These are phyloP conservation scores for Tricladium varicosporioides DNA, from an alignment of 2,329 filamentous ascomycete genomes.

Conservation along the genomic window DNA sequence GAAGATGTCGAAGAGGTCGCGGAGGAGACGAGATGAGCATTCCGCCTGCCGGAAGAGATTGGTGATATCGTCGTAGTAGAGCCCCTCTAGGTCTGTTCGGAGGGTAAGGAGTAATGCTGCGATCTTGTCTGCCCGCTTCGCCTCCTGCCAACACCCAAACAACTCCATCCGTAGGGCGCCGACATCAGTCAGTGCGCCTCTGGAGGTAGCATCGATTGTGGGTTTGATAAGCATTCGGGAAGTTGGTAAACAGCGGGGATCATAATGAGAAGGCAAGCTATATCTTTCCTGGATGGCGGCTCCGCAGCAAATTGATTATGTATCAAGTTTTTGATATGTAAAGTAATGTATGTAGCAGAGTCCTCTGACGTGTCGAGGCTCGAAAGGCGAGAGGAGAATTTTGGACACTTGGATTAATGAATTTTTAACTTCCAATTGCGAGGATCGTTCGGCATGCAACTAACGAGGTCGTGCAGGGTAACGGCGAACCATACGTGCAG, in stretches of 20 bases:
- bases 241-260: slow-evolving; percentile 9
- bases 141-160: slow-evolving; percentile 52
- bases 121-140: slow-evolving; percentile 50
- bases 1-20: slow-evolving; percentile 53
- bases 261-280: slow-evolving; percentile 11
- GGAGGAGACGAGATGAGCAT: slow-evolving; percentile 44
- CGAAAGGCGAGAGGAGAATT: slow-evolving; percentile 15
- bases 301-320: slow-evolving; percentile 18
- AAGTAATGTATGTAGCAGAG: neutral
- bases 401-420: slow-evolving; percentile 15
- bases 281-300: slow-evolving; percentile 18
- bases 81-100: slow-evolving; percentile 42
- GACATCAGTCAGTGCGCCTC: slow-evolving; percentile 30
- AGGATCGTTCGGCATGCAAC: slow-evolving; percentile 23
- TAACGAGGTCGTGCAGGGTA: slow-evolving; percentile 22
- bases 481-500: slow-evolving; percentile 23
- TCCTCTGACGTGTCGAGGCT: slow-evolving; percentile 33
- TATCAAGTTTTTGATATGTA: slow-evolving; percentile 15
- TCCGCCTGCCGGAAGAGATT: slow-evolving; percentile 39
- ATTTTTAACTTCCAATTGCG: slow-evolving; percentile 26
- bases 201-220: slow-evolving; percentile 16
- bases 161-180: slow-evolving; percentile 29
- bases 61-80: slow-evolving; percentile 46
- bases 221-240: slow-evolving; percentile 15
- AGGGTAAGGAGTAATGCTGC: slow-evolving; percentile 49